These are phyloP conservation scores for Plasmodium fragile DNA, from an alignment of 169 alveolate species.

Conservation along the genomic window DNA sequence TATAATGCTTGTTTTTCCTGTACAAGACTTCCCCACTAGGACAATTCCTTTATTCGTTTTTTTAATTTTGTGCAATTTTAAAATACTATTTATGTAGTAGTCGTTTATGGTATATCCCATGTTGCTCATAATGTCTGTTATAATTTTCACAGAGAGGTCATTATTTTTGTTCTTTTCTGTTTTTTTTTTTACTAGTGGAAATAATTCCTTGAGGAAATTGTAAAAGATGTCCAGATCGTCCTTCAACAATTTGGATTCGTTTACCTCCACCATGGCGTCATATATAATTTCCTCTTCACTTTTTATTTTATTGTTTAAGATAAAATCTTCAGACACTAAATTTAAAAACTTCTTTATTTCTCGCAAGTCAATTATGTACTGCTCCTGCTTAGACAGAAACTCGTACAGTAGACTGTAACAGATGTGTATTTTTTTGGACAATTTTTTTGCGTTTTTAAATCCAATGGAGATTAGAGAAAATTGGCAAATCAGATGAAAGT, in stretches of 20 bases:
- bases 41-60: constrained; percentile 75
- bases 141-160: constrained; percentile 44
- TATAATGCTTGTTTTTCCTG: constrained; percentile 75
- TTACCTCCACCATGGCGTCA: constrained; percentile 66
- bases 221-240: constrained; percentile 70
- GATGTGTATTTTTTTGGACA: constrained; percentile 94
- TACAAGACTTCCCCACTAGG: constrained; percentile 65
- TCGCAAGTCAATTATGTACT: constrained; percentile 98
- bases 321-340: constrained; percentile 66
- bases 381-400: constrained; percentile 94
- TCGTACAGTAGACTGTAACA: constrained; percentile 94
- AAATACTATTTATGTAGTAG: constrained; percentile 59
- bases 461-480: constrained; percentile 97
- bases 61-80: constrained; percentile 69
- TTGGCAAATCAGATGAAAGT: constrained; percentile 91
- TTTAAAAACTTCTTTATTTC: constrained; percentile 96
- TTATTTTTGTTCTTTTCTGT: constrained; percentile 33
- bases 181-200: constrained; percentile 55
- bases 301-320: constrained; percentile 25
- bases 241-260: constrained; percentile 66
- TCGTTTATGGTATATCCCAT: constrained; percentile 75
- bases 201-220: constrained; percentile 59
- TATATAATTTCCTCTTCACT: constrained; percentile 72
- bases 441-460: constrained; percentile 93
- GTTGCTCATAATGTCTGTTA: constrained; percentile 59